phyloP scores from a whole-genome alignment of 1,284 basidiomycete genomes.

The Flammula alnicola region DNA sequence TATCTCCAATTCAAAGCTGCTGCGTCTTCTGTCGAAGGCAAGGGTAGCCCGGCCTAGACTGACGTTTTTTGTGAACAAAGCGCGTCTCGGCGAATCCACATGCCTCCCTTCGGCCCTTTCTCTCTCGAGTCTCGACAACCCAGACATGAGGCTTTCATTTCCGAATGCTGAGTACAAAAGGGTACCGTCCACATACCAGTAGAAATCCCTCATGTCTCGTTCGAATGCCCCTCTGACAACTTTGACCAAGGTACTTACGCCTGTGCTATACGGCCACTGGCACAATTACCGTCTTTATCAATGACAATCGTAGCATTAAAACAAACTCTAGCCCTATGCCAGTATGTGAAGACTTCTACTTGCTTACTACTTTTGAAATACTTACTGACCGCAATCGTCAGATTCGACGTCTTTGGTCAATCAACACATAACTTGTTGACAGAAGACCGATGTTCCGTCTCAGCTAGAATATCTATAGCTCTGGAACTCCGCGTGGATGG shows the following conservation, averaged over 20 bases:
- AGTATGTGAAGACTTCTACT: not conserved
- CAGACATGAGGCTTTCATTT: constrained; percentile 11
- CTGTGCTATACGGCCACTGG: not conserved
- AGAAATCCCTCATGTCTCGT: too few species aligned
- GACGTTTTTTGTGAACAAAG: not conserved
- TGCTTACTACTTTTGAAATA: not conserved
- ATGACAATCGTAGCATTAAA: too few species aligned
- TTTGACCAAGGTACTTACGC: not conserved
- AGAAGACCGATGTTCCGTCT: not conserved
- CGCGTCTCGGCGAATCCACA: not conserved
- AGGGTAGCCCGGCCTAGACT: not conserved
- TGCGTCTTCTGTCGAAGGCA: not conserved
- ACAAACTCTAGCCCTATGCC: too few species aligned
- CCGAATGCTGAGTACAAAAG: constrained; percentile 3
- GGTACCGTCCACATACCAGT: too few species aligned
- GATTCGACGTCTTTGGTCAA: constrained; percentile 1
- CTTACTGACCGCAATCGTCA: not conserved
- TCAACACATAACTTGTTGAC: not conserved
- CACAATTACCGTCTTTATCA: not conserved
- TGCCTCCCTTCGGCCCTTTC: not conserved
- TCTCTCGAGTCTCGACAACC: not conserved
- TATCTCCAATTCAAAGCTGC: too few species aligned
- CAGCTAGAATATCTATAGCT: constrained; percentile 4
- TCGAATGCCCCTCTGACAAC: too few species aligned
- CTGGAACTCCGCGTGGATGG: constrained; percentile 7